phyloP scores from a whole-genome alignment of 1,284 basidiomycete genomes.

The Veloboletus limbatus region DNA sequence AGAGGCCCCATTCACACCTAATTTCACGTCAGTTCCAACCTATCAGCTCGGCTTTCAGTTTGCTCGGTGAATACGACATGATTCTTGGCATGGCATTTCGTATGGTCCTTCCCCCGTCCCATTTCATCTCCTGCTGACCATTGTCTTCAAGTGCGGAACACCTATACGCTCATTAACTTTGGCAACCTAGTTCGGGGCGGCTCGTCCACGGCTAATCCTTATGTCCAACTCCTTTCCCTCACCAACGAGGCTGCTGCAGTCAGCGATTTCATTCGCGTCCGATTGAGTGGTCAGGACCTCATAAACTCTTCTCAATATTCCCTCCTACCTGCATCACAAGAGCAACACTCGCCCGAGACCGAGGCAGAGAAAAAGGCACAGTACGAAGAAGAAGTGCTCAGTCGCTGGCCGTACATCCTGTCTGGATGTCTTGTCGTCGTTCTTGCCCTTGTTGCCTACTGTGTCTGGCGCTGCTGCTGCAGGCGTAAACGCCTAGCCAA shows the following conservation, averaged over 20 bases:
- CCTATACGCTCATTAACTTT: constrained; percentile 57
- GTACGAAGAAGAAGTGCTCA: constrained; percentile 66
- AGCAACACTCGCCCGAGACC: constrained; percentile 62
- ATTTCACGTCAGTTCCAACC: constrained; percentile 66
- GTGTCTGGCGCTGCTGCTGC: constrained; percentile 67
- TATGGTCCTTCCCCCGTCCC: constrained; percentile 36
- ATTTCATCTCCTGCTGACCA: constrained; percentile 7
- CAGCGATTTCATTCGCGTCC: constrained; percentile 53
- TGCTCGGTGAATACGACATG: constrained; percentile 75
- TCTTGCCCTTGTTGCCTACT: constrained; percentile 45
- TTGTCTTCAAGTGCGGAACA: constrained; percentile 59
- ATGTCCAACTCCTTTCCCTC: constrained; percentile 53
- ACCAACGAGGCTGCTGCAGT: constrained; percentile 44
- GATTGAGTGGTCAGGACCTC: constrained; percentile 48
- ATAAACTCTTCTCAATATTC: constrained; percentile 46
- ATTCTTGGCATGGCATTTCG: constrained; percentile 79
- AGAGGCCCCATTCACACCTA: background rate
- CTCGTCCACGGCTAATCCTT: constrained; percentile 43
- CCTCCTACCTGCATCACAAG: constrained; percentile 59
- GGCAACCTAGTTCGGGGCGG: constrained; percentile 50
- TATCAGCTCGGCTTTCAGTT: constrained; percentile 73
- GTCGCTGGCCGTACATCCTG: constrained; percentile 75
- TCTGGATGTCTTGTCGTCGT: constrained; percentile 57
- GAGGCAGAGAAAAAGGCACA: constrained; percentile 66
- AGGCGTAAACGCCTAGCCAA: constrained; percentile 36